Evolutionary conservation across 1,139 yeast species (phyloP).

Genomic region (Lodderomyces orthopsilosis): DNA sequence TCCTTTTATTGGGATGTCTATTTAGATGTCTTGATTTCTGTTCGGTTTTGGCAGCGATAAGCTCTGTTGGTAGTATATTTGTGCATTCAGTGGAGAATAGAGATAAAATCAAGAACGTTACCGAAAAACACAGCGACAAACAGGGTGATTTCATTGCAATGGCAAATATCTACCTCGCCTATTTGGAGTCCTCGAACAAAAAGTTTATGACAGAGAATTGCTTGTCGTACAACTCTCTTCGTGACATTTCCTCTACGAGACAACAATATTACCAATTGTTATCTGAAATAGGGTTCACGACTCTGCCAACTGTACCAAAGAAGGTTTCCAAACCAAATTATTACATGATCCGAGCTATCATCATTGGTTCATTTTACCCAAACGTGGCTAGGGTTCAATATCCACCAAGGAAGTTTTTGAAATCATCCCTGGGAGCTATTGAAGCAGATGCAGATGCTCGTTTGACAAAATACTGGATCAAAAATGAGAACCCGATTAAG

Average conservation of each 20-base stretch:
- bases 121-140: conserved; percentile 34
- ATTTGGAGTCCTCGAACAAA: conserved; percentile 31
- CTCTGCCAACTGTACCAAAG: background rate
- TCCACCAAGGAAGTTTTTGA: conserved; percentile 76
- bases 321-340: conserved; percentile 35
- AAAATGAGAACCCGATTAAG: conserved; percentile 48
- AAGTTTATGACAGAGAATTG: conserved; percentile 59
- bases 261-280: conserved; percentile 65
- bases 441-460: conserved; percentile 82
- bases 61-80: conserved; percentile 75
- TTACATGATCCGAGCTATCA: conserved; percentile 57
- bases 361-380: conserved; percentile 83
- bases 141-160: conserved; percentile 76
- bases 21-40: conserved; percentile 82
- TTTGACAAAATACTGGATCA: conserved; percentile 68
- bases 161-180: conserved; percentile 55
- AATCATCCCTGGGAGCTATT: conserved; percentile 73
- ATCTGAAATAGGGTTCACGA: conserved; percentile 66
- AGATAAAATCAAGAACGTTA: conserved; percentile 55
- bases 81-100: conserved; percentile 59
- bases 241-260: conserved; percentile 69
- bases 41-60: conserved; percentile 69
- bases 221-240: conserved; percentile 62
- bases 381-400: conserved; percentile 75
- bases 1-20: conserved; percentile 73